phyloP scores from a whole-genome alignment of 2,329 filamentous ascomycete species.

The Curvularia verruculosa region DNA sequence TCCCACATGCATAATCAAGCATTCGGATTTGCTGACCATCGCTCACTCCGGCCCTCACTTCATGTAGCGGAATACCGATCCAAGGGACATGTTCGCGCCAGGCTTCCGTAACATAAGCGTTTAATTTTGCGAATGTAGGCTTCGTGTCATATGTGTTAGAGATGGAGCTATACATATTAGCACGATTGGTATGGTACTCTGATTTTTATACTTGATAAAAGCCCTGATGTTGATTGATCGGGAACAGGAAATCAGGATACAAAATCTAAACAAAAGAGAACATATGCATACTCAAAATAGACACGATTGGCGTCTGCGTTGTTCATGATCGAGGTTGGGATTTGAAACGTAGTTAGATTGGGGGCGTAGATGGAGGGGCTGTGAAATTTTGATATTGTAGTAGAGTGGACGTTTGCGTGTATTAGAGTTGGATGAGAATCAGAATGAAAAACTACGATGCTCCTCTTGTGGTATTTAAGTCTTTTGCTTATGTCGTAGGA shows the following conservation, averaged over 20 bases:
- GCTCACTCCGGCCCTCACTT: constrained; percentile 32
- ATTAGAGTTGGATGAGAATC: too few species aligned
- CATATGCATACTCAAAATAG: constrained; percentile 42
- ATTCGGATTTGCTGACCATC: constrained; percentile 54
- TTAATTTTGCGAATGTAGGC: constrained; percentile 58
- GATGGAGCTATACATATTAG: constrained; percentile 52
- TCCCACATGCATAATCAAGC: constrained; percentile 77
- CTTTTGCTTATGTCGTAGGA: background rate
- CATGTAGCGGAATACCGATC: constrained; percentile 65
- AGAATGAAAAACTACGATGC: background rate
- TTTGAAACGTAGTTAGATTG: background rate
- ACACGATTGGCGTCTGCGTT: constrained; percentile 45
- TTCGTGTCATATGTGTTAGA: constrained; percentile 63
- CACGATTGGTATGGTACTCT: background rate
- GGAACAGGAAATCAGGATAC: background rate
- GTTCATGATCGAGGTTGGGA: constrained; percentile 24
- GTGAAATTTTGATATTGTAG: background rate
- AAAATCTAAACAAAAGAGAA: background rate
- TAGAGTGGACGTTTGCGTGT: too few species aligned
- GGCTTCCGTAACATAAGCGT: constrained; percentile 61
- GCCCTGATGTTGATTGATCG: background rate
- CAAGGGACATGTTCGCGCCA: constrained; percentile 63
- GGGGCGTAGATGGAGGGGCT: background rate
- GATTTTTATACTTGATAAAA: background rate
- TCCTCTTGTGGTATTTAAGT: background rate